A percentile compares a stretch with the other conserved stretches of the same genome.
These are phyloP conservation scores for Trifolium repens DNA, from an alignment of 306 rosid species.

Conservation along the genomic window DNA sequence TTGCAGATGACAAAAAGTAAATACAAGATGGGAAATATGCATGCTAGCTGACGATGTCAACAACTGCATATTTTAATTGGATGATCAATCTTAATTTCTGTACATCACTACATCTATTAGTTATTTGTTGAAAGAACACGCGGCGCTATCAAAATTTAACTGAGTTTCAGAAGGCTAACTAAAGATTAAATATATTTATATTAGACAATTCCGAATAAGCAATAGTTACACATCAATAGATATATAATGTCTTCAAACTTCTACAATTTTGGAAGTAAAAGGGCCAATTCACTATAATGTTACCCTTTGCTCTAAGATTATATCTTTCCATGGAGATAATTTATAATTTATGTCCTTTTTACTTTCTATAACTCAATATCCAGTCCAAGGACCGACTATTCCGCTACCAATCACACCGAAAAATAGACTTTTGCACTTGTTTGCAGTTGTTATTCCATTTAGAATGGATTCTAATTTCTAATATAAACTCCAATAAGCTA, in stretches of 20 bases:
- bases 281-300: constrained; percentile 11
- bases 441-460: neutral
- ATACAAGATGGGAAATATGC: constrained; percentile 5
- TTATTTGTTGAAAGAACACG: neutral
- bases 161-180: constrained; percentile 18
- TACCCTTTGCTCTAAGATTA: neutral
- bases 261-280: constrained; percentile 12
- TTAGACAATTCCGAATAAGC: neutral
- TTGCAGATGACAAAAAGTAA: constrained; percentile 1
- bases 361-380: no score
- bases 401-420: neutral
- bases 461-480: constrained; percentile 8
- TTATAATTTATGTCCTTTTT: no score
- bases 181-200: neutral
- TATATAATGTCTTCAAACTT: neutral
- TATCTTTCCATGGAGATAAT: neutral
- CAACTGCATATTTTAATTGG: neutral
- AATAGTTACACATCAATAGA: neutral
- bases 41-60: neutral
- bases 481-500: constrained; percentile 4
- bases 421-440: neutral
- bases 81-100: constrained; percentile 3
- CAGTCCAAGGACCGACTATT: no score
- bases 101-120: constrained; percentile 1
- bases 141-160: neutral